Evolutionary conservation across 768 basidiomycete genomes (phyloP).

Genomic region (Boletus vermiculosoides): DNA sequence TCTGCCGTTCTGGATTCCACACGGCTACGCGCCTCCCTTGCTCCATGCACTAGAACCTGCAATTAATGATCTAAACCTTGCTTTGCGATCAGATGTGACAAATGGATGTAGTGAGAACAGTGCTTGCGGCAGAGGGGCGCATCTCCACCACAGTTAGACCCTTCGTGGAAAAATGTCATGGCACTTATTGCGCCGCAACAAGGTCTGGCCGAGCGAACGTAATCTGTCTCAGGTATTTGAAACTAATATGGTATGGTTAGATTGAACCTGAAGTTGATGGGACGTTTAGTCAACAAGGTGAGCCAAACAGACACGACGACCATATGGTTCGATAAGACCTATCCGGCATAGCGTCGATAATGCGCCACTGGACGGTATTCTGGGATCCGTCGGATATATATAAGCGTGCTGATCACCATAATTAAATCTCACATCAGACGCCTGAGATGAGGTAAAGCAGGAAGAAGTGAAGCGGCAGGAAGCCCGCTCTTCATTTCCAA

Average conservation of each 20-base stretch:
- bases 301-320: not conserved
- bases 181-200: not conserved
- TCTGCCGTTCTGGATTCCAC: not conserved
- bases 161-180: conserved; percentile 7
- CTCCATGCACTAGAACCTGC: not conserved
- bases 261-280: conserved; percentile 1
- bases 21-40: not conserved
- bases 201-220: not conserved
- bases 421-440: not conserved
- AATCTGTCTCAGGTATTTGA: conserved; percentile 3
- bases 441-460: conserved; percentile 9
- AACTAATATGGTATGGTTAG: conserved; percentile 7
- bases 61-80: not conserved
- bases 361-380: conserved; percentile 1
- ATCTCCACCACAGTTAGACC: not conserved
- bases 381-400: not conserved
- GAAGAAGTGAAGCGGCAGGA: not conserved
- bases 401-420: conserved; percentile 8
- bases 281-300: not conserved
- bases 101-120: not conserved
- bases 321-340: conserved; percentile 10
- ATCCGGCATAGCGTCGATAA: conserved; percentile 3
- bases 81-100: not conserved
- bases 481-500: not conserved
- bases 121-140: not conserved